Evolutionary conservation across 345 rosid genomes (phyloP).

Genomic region (Zanthoxylum bungeanum): DNA sequence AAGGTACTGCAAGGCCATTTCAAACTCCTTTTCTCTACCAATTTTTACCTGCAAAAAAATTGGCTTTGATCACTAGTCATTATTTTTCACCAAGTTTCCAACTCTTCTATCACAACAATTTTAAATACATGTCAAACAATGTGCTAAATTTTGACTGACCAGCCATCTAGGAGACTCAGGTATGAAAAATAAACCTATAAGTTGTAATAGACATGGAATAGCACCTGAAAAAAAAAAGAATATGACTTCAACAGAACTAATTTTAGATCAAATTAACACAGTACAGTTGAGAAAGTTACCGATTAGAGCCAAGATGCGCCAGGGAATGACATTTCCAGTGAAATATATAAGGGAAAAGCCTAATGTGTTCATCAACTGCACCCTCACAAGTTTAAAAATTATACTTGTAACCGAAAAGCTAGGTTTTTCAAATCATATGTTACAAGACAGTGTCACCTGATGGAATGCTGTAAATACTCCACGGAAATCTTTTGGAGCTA

Average conservation of each 20-base stretch:
- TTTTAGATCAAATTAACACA: not conserved
- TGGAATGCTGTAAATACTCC: conserved; percentile 14
- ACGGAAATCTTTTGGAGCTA: conserved; percentile 28
- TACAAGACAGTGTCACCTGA: not conserved
- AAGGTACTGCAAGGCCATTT: conserved; percentile 41
- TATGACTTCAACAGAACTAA: not conserved
- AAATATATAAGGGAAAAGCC: too few species aligned
- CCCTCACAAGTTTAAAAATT: not conserved
- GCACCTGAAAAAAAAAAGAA: conserved; percentile 17
- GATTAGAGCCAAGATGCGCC: conserved; percentile 36
- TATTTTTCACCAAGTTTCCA: too few species aligned
- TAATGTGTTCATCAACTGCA: conserved; percentile 23
- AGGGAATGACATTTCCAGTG: too few species aligned
- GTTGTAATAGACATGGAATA: conserved; percentile 31
- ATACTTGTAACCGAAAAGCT: not conserved
- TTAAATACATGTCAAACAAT: too few species aligned
- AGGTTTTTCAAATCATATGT: not conserved
- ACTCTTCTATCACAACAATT: too few species aligned
- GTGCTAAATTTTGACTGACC: conserved; percentile 25
- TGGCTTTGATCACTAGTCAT: not conserved
- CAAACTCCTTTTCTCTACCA: conserved; percentile 43
- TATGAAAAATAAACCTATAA: conserved; percentile 29
- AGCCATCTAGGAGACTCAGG: conserved; percentile 60
- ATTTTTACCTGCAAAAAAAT: conserved; percentile 34
- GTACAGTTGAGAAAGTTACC: conserved; percentile 11